These are phyloP conservation scores for Picea abies DNA, from an alignment of 83 land plant species.

Conservation along the genomic window DNA sequence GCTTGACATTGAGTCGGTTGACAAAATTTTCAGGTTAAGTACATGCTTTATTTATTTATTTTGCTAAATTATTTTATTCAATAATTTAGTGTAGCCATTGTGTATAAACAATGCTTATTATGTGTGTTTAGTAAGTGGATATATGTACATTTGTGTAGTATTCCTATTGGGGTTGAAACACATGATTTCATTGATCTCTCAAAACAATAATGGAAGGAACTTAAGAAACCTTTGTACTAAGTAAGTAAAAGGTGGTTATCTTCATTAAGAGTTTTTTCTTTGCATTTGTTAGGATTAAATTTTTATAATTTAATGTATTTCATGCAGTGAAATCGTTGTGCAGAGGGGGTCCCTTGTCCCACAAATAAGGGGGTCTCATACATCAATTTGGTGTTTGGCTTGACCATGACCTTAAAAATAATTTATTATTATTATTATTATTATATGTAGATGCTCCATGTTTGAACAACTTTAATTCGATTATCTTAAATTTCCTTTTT, in stretches of 20 bases:
- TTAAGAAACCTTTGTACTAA: conserved; percentile 91
- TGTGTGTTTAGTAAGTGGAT: neutral
- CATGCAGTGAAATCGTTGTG: too few species aligned
- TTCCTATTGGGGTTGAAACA: conserved; percentile 99
- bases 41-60: neutral
- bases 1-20: conserved; percentile 93
- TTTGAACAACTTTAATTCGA: too few species aligned
- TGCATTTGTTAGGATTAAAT: neutral
- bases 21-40: conserved; percentile 83
- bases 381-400: neutral
- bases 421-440: neutral
- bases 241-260: conserved; percentile 32
- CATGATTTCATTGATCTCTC: conserved; percentile 99
- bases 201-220: conserved; percentile 93
- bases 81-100: neutral
- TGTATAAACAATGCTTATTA: neutral
- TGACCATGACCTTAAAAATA: neutral
- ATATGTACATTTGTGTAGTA: conserved; percentile 49
- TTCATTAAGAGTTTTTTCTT: neutral
- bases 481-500: too few species aligned
- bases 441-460: neutral
- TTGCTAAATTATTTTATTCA: neutral
- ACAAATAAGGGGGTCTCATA: neutral
- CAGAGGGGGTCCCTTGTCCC: too few species aligned
- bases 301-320: too few species aligned